A percentile compares a stretch with the other conserved stretches of the same genome.
These are phyloP conservation scores for Komagataella pseudopastoris DNA, from an alignment of 805 yeast species.

Conservation along the genomic window DNA sequence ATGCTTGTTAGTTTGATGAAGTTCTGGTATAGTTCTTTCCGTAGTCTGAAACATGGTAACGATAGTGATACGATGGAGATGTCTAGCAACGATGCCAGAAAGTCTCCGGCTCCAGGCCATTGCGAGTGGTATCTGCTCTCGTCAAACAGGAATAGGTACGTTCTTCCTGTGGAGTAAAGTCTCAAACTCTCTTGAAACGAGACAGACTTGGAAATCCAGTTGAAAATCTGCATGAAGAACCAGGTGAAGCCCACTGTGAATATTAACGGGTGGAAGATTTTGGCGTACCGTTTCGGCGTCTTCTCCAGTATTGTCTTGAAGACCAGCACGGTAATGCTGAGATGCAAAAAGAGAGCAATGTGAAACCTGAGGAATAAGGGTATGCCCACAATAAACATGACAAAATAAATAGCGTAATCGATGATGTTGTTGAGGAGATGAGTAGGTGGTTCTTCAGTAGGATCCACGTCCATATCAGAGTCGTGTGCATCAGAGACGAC, in stretches of 20 bases:
- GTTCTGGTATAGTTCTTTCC: slow-evolving; percentile 47
- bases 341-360: slow-evolving; percentile 47
- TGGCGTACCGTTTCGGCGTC: slow-evolving; percentile 31
- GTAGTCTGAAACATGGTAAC: slow-evolving; percentile 64
- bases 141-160: slow-evolving; percentile 45
- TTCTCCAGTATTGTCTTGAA: slow-evolving; percentile 32
- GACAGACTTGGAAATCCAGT: slow-evolving; percentile 29
- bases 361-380: slow-evolving; percentile 47
- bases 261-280: slow-evolving; percentile 57
- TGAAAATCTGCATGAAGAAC: slow-evolving; percentile 46
- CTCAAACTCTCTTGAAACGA: slow-evolving; percentile 38
- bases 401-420: slow-evolving; percentile 39
- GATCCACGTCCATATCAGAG: slow-evolving; percentile 5
- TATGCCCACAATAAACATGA: slow-evolving; percentile 38
- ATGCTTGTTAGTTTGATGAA: slow-evolving; percentile 42
- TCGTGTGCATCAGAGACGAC: background rate
- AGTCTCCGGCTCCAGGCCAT: slow-evolving; percentile 78
- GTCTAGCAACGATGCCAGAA: slow-evolving; percentile 59
- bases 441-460: slow-evolving; percentile 1
- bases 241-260: slow-evolving; percentile 53
- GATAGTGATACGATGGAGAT: slow-evolving; percentile 64
- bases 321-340: slow-evolving; percentile 43
- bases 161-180: slow-evolving; percentile 57
- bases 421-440: slow-evolving; percentile 27
- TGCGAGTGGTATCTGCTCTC: slow-evolving; percentile 9